phyloP scores from a whole-genome alignment of 495 filamentous ascomycete genomes.

The Penicillium soppii region DNA sequence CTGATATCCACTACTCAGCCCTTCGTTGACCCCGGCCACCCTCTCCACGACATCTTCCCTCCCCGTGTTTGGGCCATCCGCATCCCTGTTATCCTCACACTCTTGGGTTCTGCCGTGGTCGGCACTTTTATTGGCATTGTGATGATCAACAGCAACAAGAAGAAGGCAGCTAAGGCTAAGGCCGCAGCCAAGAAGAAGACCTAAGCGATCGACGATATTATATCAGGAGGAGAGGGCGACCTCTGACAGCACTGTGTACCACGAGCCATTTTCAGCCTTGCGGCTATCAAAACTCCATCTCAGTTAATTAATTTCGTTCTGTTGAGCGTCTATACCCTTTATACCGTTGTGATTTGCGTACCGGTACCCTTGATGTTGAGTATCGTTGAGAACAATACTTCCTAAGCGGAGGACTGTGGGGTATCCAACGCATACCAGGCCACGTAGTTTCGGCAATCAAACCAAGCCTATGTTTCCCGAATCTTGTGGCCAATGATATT shows the following conservation, averaged over 20 bases:
- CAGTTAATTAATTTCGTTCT: not conserved
- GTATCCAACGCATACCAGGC: not conserved
- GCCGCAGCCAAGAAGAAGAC: slow-evolving; percentile 68
- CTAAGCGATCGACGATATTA: slow-evolving; percentile 36
- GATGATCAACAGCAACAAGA: slow-evolving; percentile 98
- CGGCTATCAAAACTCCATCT: slow-evolving; percentile 5
- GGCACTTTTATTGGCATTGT: slow-evolving; percentile 94
- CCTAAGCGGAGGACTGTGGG: too few species aligned
- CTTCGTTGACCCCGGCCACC: slow-evolving; percentile 93
- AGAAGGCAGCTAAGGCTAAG: slow-evolving; percentile 93
- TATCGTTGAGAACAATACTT: too few species aligned
- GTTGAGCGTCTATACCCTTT: not conserved
- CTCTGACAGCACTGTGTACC: slow-evolving; percentile 7
- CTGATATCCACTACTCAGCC: slow-evolving; percentile 56
- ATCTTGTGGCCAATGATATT: not conserved
- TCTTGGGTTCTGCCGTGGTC: slow-evolving; percentile 89
- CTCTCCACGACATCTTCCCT: slow-evolving; percentile 92
- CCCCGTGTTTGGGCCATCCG: slow-evolving; percentile 98
- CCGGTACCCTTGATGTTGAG: too few species aligned
- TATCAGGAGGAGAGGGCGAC: not conserved
- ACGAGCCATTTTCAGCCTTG: not conserved
- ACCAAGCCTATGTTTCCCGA: not conserved
- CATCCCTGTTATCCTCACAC: slow-evolving; percentile 92
- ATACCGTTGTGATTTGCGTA: not conserved
- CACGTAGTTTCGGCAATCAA: not conserved